Percentiles rank a stretch among this genome's conserved stretches.
These are phyloP conservation scores for Alternaria gansuensis DNA, from an alignment of 2,329 filamentous ascomycete species.

Conservation along the genomic window DNA sequence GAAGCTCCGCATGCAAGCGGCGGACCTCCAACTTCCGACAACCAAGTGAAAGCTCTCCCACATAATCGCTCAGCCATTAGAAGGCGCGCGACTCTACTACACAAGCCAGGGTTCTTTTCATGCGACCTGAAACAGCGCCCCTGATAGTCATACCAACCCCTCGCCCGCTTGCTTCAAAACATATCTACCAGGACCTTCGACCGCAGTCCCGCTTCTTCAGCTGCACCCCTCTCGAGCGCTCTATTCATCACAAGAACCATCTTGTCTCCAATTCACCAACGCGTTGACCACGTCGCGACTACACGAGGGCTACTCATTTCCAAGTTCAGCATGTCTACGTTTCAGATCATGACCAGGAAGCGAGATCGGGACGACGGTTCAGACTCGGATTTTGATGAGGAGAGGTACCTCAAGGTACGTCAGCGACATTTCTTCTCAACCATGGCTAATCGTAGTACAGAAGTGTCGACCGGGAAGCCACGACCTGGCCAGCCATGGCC, in stretches of 20 bases:
- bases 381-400: slow-evolving; percentile 45
- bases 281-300: slow-evolving; percentile 37
- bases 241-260: slow-evolving; percentile 18
- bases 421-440: slow-evolving; percentile 1
- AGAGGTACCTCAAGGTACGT: slow-evolving; percentile 45
- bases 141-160: slow-evolving; percentile 38
- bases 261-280: slow-evolving; percentile 24
- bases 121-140: slow-evolving; percentile 50
- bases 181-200: slow-evolving; percentile 35
- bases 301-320: slow-evolving; percentile 8
- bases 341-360: slow-evolving; percentile 43
- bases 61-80: slow-evolving; percentile 22
- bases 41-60: slow-evolving; percentile 19
- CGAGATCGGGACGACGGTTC: slow-evolving; percentile 48
- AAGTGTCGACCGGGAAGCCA: slow-evolving; percentile 43
- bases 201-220: slow-evolving; percentile 24
- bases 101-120: slow-evolving; percentile 30
- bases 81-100: slow-evolving; percentile 28
- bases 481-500: slow-evolving; percentile 31
- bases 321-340: slow-evolving; percentile 42
- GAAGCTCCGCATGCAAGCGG: slow-evolving; percentile 15
- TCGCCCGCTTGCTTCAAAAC: slow-evolving; percentile 43
- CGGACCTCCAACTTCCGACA: slow-evolving; percentile 16
- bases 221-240: slow-evolving; percentile 26
- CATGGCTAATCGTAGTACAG: slow-evolving; percentile 31